Conservation (phyloP, 768 basidiomycete genomes). For the Guyanaporus albipodus region DNA sequence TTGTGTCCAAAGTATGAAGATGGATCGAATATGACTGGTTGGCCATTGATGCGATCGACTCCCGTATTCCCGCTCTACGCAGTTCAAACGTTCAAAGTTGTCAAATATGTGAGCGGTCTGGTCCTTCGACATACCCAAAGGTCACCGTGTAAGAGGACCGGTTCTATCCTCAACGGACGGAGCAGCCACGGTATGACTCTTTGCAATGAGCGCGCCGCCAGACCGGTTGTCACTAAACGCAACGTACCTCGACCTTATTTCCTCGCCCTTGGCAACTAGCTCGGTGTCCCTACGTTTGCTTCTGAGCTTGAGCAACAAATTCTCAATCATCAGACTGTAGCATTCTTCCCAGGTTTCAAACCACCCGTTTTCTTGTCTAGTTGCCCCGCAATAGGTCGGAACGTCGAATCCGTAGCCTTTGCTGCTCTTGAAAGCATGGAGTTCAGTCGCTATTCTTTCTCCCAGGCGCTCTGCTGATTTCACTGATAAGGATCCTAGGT, state of each 20-base stretch:
- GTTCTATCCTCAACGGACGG: constrained; percentile 51
- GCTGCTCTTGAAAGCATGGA: constrained; percentile 53
- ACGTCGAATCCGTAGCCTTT: constrained; percentile 66
- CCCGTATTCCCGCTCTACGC: constrained; percentile 71
- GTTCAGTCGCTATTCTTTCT: constrained; percentile 58
- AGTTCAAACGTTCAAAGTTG: constrained; percentile 3
- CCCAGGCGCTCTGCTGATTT: constrained; percentile 50
- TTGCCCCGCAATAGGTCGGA: constrained; percentile 75
- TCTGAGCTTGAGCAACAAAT: constrained; percentile 47
- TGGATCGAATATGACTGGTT: constrained; percentile 74
- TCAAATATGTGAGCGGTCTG: not conserved
- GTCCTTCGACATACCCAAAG: constrained; percentile 55
- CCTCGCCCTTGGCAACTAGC: constrained; percentile 49
- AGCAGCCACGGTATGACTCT: constrained; percentile 76
- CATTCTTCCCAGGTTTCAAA: constrained; percentile 68
- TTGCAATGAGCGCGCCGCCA: constrained; percentile 7
- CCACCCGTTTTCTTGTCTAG: constrained; percentile 70
- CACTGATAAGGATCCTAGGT: constrained; percentile 45
- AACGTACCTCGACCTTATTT: constrained; percentile 46
- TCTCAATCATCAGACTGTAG: constrained; percentile 57
- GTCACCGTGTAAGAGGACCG: constrained; percentile 75
- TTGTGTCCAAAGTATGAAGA: constrained; percentile 78
- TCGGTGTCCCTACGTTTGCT: constrained; percentile 39
- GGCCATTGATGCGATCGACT: constrained; percentile 45
- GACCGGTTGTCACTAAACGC: not conserved